Evolutionary conservation across 2,329 filamentous ascomycete genomes (phyloP), one percentile per base, ranked within the genome.

Genomic region (Hymenoscyphus occultus): DNA sequence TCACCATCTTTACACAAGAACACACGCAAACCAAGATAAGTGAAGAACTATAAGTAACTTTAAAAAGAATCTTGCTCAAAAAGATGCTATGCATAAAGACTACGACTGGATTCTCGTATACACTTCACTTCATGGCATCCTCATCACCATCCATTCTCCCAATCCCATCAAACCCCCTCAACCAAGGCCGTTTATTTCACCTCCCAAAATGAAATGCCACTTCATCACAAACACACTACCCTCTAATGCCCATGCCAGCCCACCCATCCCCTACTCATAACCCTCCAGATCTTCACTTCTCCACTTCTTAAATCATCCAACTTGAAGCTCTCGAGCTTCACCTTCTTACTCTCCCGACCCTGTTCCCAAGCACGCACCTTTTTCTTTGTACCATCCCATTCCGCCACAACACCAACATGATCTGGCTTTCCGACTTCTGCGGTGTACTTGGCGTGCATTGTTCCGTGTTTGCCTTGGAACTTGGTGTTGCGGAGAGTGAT

Each of bases 341-440:
- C 89, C 82, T 97, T 98, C 78, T 90, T 94, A 76, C 88, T 93
- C 80, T 98, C 94, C 14, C 94, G 83, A 0, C 94, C 94, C 76
- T 99, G 95, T 77, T 98, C 95, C 91, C 92, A 98, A 1, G 90
- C 93, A 35, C 93, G 82, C 32, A 99, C 90, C 83, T 98, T 97
- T 84, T 97, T 97, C 85, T 97, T 97, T 51, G 92, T 96, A 2
- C 95, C 95, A 77, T 99, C 95, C 95, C 95, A 99, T 77, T 99
- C 95, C 10, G 92, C 86, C 3, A 99, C 94, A 2, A 99, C 81
- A 1, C 86, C 95, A 0, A 98, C 94, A 74, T 99, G 95, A 10
- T 86, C 92, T 3, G 86, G 86, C 76, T 92, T 95, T 69, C 93
- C 93, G 0, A 97, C 91, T 71, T 99, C 95, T 61, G 87, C 81